phyloP scores from a whole-genome alignment of 441 rosid species.

The Pelargonium myrrhifolium region DNA sequence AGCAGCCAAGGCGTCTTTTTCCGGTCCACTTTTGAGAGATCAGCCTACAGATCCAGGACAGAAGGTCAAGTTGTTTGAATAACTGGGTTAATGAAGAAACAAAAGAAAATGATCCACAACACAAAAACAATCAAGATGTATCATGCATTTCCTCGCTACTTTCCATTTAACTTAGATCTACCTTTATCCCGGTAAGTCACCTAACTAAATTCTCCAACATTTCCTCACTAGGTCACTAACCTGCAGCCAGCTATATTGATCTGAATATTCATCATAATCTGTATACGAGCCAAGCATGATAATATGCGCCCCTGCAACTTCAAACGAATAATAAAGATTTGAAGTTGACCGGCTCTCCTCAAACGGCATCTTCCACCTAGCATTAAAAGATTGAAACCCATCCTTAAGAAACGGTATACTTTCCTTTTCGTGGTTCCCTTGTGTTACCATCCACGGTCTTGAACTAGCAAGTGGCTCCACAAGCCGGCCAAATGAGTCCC shows the following conservation, averaged over 20 bases:
- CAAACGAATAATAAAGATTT: constrained; percentile 90
- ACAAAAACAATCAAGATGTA: background rate
- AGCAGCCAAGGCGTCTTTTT: constrained; percentile 83
- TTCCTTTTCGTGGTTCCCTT: constrained; percentile 92
- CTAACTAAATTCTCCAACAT: no score
- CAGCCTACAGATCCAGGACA: constrained; percentile 43
- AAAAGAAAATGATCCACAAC: background rate
- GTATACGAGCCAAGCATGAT: constrained; percentile 88
- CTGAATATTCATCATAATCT: constrained; percentile 57
- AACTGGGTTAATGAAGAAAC: background rate
- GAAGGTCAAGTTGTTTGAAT: background rate
- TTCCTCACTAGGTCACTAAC: constrained; percentile 24
- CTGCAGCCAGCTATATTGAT: constrained; percentile 83
- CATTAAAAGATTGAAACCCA: constrained; percentile 66
- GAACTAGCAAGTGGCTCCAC: constrained; percentile 92
- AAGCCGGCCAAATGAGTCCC: constrained; percentile 89
- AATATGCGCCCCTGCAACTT: constrained; percentile 73
- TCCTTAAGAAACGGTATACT: constrained; percentile 52
- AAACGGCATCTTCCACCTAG: constrained; percentile 95
- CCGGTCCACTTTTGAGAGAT: constrained; percentile 72
- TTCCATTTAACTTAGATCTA: no score
- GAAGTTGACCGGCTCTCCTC: constrained; percentile 84
- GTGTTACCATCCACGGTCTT: constrained; percentile 97
- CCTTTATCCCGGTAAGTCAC: no score
- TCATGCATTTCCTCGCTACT: no score